phyloP scores from a whole-genome alignment of 2,329 filamentous ascomycete species.

The Aspergillus spinulosporus region DNA sequence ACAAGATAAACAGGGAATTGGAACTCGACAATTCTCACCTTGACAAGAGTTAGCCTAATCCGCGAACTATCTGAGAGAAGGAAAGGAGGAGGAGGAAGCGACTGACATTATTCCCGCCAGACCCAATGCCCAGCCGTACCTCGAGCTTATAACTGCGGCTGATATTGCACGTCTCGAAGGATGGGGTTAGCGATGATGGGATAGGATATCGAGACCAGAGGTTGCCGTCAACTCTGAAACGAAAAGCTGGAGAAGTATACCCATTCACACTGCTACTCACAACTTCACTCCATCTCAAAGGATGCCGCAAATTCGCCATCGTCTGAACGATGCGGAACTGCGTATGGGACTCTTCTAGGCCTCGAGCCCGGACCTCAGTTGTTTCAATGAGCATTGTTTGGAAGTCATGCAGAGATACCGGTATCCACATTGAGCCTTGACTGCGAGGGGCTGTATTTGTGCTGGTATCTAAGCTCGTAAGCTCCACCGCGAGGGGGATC shows the following conservation, averaged over 20 bases:
- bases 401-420: conserved; percentile 16
- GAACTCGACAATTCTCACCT: conserved; percentile 18
- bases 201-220: conserved; percentile 13
- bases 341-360: conserved; percentile 7
- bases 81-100: not conserved
- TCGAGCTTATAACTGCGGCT: conserved; percentile 19
- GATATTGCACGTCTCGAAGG: conserved; percentile 24
- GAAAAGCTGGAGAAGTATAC: not conserved
- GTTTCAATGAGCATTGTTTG: conserved; percentile 26
- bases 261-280: not conserved
- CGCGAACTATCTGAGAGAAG: not conserved
- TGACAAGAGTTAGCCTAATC: not conserved
- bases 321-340: conserved; percentile 21
- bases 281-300: not conserved
- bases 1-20: conserved; percentile 21
- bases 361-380: conserved; percentile 17
- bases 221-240: not conserved
- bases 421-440: not conserved
- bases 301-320: conserved; percentile 15
- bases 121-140: conserved; percentile 17
- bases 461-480: not conserved
- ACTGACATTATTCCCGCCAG: conserved; percentile 15
- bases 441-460: not conserved
- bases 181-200: conserved; percentile 14
- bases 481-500: conserved; percentile 18